phyloP scores from a whole-genome alignment of 768 basidiomycete species.

The Mycena indigotica region DNA sequence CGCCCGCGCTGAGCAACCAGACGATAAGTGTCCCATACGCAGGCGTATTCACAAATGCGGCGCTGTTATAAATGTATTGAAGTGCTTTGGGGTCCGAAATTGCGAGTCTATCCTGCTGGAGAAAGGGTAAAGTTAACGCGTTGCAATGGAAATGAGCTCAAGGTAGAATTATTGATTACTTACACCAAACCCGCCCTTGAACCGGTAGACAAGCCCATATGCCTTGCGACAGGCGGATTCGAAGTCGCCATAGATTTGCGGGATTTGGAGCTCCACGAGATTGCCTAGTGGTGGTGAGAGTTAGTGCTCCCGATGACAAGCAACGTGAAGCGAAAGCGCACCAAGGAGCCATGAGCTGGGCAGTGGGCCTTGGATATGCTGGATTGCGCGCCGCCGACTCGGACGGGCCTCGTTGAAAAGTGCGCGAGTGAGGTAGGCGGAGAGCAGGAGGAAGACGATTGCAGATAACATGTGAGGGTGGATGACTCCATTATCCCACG shows the following conservation, averaged over 20 bases:
- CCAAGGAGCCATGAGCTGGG: too few species aligned
- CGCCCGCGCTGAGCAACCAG: not conserved
- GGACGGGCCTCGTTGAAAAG: too few species aligned
- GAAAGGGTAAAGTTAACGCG: not conserved
- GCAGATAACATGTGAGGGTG: too few species aligned
- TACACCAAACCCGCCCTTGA: slow-evolving; percentile 1
- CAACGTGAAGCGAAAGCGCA: too few species aligned
- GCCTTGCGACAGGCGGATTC: not conserved
- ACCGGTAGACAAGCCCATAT: not conserved
- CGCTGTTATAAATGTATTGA: not conserved
- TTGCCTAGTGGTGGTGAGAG: too few species aligned
- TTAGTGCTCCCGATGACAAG: too few species aligned
- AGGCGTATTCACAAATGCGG: not conserved
- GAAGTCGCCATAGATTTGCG: not conserved
- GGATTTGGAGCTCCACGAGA: not conserved
- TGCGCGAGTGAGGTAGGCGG: too few species aligned
- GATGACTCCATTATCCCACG: too few species aligned
- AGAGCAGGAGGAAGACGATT: too few species aligned
- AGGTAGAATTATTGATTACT: not conserved
- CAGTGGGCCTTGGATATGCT: too few species aligned
- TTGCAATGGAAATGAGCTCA: too few species aligned
- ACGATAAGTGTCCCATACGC: not conserved
- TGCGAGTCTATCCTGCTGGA: not conserved
- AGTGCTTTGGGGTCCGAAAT: not conserved
- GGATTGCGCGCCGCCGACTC: too few species aligned